These are phyloP conservation scores for Claviceps lovelessii DNA, from an alignment of 2,329 filamentous ascomycete genomes.

Conservation along the genomic window DNA sequence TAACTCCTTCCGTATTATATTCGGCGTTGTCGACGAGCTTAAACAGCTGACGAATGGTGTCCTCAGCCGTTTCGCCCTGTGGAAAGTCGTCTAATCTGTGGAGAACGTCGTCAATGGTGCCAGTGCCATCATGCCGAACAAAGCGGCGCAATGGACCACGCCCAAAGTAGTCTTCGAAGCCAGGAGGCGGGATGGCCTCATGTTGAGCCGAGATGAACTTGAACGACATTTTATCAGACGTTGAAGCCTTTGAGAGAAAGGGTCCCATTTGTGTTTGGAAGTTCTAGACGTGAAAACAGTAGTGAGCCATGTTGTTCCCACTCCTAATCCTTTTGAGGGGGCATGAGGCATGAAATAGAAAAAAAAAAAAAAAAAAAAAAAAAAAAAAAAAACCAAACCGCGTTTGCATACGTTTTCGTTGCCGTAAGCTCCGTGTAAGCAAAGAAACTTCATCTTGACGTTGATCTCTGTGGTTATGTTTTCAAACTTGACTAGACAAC, in stretches of 20 bases:
- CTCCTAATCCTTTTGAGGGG: not conserved
- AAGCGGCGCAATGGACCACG: slow-evolving; percentile 40
- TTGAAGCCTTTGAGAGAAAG: slow-evolving; percentile 12
- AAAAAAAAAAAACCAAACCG: too few relatives aligned
- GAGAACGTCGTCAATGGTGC: slow-evolving; percentile 30
- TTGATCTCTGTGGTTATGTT: not conserved
- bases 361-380: too few relatives aligned
- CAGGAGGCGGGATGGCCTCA: slow-evolving; percentile 33
- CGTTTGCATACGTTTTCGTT: slow-evolving; percentile 33
- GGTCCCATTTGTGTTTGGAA: slow-evolving; percentile 38
- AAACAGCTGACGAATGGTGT: slow-evolving; percentile 36
- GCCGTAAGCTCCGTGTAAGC: slow-evolving; percentile 43
- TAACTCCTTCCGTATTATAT: slow-evolving; percentile 5
- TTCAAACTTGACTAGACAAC: not conserved
- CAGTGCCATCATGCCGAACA: slow-evolving; percentile 31
- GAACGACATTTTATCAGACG: slow-evolving; percentile 18
- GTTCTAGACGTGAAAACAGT: slow-evolving; percentile 24
- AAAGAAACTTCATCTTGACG: slow-evolving; percentile 37
- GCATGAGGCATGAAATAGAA: too few relatives aligned
- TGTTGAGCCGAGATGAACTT: slow-evolving; percentile 38
- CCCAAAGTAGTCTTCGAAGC: slow-evolving; percentile 44
- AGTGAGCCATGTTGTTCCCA: not conserved
- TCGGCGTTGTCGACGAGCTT: slow-evolving; percentile 12
- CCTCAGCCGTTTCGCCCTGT: slow-evolving; percentile 35
- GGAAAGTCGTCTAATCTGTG: slow-evolving; percentile 40